These are phyloP conservation scores for Amanita rimosa DNA, from an alignment of 768 basidiomycete species.

Conservation along the genomic window DNA sequence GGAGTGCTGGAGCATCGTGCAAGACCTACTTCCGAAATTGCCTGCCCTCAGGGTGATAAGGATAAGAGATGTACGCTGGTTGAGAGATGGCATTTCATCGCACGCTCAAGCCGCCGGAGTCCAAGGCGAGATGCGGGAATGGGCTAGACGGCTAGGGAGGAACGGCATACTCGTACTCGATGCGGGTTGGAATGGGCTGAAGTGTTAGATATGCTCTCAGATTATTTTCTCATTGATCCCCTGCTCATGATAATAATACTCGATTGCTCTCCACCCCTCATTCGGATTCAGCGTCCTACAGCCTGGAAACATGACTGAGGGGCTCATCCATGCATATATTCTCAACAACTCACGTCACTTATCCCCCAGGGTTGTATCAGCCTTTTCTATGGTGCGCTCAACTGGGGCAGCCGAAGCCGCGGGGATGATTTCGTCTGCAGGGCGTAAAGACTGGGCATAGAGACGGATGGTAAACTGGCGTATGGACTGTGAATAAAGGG, in stretches of 20 bases:
- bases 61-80: constrained; percentile 61
- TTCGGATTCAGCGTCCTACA: too few species aligned
- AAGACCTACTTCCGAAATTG: constrained; percentile 41
- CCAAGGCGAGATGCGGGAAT: constrained; percentile 72
- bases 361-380: neutral
- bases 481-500: neutral
- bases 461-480: neutral
- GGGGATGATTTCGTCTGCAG: neutral
- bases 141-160: constrained; percentile 51
- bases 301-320: neutral
- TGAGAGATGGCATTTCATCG: constrained; percentile 51
- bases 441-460: neutral
- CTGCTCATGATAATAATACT: neutral
- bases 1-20: constrained; percentile 46
- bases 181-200: constrained; percentile 47
- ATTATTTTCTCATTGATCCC: neutral
- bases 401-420: neutral
- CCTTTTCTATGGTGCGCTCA: neutral
- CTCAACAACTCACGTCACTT: neutral
- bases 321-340: neutral
- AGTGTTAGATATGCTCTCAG: neutral
- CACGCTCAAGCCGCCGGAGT: constrained; percentile 65
- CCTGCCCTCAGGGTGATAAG: constrained; percentile 48
- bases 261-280: too few species aligned
- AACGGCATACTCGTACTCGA: constrained; percentile 57